Evolutionary conservation across 1,284 basidiomycete genomes (phyloP).

Genomic region (Rhodotorula sp.): DNA sequence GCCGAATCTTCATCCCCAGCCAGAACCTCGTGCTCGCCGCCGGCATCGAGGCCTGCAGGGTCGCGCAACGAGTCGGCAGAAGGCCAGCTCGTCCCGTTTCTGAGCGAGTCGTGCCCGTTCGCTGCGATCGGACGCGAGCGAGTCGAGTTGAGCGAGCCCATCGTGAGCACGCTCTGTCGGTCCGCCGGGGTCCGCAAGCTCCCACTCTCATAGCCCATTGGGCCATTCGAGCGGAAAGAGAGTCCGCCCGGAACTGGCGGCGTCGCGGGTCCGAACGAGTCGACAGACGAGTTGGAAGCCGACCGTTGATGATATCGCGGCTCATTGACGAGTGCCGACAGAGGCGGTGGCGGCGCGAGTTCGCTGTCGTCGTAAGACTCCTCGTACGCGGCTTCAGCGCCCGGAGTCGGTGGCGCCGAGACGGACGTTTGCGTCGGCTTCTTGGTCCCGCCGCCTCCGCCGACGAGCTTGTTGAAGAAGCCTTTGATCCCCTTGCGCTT

Average conservation of each 20-base stretch:
- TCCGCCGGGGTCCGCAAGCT: slow-evolving; percentile 18
- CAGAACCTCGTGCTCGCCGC: slow-evolving; percentile 19
- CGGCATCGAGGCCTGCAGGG: not conserved
- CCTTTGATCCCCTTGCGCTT: slow-evolving; percentile 45
- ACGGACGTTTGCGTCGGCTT: not conserved
- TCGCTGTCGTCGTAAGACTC: slow-evolving; percentile 23
- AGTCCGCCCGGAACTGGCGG: slow-evolving; percentile 17
- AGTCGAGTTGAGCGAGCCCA: slow-evolving; percentile 16
- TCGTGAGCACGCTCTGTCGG: slow-evolving; percentile 30
- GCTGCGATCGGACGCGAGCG: slow-evolving; percentile 20
- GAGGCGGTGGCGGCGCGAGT: slow-evolving; percentile 37
- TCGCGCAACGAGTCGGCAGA: not conserved
- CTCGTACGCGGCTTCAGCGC: not conserved
- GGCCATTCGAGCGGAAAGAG: not conserved
- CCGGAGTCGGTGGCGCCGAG: slow-evolving; percentile 14
- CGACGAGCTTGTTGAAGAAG: slow-evolving; percentile 43
- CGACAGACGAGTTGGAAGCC: slow-evolving; percentile 33
- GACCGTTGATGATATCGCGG: slow-evolving; percentile 37
- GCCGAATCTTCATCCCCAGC: not conserved
- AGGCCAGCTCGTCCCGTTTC: not conserved
- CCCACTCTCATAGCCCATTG: not conserved
- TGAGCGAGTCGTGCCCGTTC: slow-evolving; percentile 17
- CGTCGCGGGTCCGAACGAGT: slow-evolving; percentile 36
- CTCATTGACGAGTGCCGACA: slow-evolving; percentile 40
- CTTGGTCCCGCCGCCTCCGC: slow-evolving; percentile 12